Percentiles rank a stretch among this genome's conserved stretches.
Evolutionary conservation across 1,284 basidiomycete genomes (phyloP).

Genomic region (Ceratobasidium theobromae): DNA sequence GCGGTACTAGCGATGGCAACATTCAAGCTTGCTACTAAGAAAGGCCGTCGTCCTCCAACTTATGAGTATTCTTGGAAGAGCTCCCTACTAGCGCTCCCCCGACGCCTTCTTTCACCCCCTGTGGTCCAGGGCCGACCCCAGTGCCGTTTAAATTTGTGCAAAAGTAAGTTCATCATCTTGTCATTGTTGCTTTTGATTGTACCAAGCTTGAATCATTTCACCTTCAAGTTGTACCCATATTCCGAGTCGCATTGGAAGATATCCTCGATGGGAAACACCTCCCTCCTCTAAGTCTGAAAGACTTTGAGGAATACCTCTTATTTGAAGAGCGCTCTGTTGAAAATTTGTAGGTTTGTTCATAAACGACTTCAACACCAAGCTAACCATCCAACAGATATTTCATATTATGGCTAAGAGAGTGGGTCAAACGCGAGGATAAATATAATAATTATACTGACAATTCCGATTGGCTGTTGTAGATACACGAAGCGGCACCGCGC

Average conservation of each 20-base stretch:
- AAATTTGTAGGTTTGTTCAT: conserved; percentile 31
- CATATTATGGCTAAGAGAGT: conserved; percentile 34
- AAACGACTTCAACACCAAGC: background rate
- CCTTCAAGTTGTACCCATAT: conserved; percentile 28
- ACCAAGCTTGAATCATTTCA: background rate
- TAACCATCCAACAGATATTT: conserved; percentile 30
- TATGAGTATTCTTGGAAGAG: conserved; percentile 20
- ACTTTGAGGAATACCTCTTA: conserved; percentile 36
- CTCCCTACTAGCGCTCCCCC: conserved; percentile 12
- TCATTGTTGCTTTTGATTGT: too few relatives aligned
- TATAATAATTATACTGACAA: background rate
- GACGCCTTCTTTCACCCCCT: conserved; percentile 5
- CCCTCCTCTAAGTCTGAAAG: conserved; percentile 34
- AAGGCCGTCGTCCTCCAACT: conserved; percentile 3
- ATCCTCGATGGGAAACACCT: conserved; percentile 35
- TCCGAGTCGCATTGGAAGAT: conserved; percentile 32
- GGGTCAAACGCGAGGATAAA: background rate
- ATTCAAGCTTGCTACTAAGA: conserved; percentile 2
- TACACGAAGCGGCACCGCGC: conserved; percentile 28
- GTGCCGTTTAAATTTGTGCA: conserved; percentile 18
- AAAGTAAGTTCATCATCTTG: conserved; percentile 1
- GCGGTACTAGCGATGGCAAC: background rate
- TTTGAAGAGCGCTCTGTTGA: conserved; percentile 34
- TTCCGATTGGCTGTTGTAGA: background rate
- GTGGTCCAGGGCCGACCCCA: conserved; percentile 4